phyloP scores from a whole-genome alignment of 1,284 basidiomycete genomes.

The Trichosporon coremiiforme region DNA sequence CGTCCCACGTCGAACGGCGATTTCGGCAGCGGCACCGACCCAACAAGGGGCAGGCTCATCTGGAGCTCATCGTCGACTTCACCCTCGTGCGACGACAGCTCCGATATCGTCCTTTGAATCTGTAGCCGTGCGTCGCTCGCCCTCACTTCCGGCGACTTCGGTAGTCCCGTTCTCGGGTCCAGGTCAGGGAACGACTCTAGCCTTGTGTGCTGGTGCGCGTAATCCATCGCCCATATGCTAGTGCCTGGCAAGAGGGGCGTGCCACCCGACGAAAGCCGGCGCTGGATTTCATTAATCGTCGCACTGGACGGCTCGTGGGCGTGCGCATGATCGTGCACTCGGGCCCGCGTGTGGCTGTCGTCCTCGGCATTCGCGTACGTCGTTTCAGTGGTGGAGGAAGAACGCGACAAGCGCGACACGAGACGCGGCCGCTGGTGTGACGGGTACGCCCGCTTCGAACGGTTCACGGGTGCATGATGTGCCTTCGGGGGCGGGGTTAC shows the following conservation, averaged over 20 bases:
- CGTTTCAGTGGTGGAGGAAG: slow-evolving; percentile 43
- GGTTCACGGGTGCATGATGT: slow-evolving; percentile 6
- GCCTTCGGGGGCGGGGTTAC: slow-evolving; percentile 19
- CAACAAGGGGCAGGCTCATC: slow-evolving; percentile 19
- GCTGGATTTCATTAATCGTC: slow-evolving; percentile 5
- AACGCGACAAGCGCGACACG: slow-evolving; percentile 45
- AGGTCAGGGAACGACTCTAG: slow-evolving; percentile 46
- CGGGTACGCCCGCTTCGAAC: slow-evolving; percentile 13
- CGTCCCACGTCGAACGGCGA: slow-evolving; percentile 16
- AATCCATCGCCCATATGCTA: slow-evolving; percentile 19
- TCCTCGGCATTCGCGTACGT: slow-evolving; percentile 35
- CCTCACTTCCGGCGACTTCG: slow-evolving; percentile 22
- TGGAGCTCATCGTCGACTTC: slow-evolving; percentile 15
- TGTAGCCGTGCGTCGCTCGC: background rate
- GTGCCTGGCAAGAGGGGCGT: slow-evolving; percentile 9
- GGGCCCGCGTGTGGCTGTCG: slow-evolving; percentile 5
- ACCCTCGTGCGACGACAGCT: slow-evolving; percentile 27
- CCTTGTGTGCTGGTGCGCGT: slow-evolving; percentile 17
- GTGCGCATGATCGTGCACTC: slow-evolving; percentile 20
- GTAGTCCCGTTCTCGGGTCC: slow-evolving; percentile 49
- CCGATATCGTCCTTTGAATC: slow-evolving; percentile 51
- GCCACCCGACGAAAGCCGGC: slow-evolving; percentile 11
- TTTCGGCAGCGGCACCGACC: slow-evolving; percentile 1
- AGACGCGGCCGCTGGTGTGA: slow-evolving; percentile 36
- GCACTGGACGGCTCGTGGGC: slow-evolving; percentile 17